Evolutionary conservation across 805 yeast species (phyloP), one percentile per base, ranked within the genome.

Genomic region (Torulaspora indica): DNA sequence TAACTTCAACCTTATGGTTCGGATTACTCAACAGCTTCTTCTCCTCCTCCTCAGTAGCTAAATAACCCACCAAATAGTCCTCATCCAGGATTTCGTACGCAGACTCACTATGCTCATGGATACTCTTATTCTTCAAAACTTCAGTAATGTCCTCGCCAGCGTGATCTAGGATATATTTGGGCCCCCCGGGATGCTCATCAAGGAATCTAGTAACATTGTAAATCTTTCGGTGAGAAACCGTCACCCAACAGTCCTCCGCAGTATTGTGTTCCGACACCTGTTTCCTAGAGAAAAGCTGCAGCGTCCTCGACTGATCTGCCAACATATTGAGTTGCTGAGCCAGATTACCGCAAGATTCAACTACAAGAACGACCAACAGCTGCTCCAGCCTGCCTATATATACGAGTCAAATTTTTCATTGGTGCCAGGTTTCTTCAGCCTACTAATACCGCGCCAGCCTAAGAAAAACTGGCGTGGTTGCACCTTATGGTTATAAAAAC

Each of bases 41-140:
- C 59, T 81, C 95, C 67, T 89, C 96, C 48, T 78, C 82, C 5
- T 71, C 75, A 1, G 90, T 85, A 15, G 97, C 96, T 53, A 91
- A 66, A 59, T 82, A 83, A 0, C 95, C 96, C 34, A 91, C 78
- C 48, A 87, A 65, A 67, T 80, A 83, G 46, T 75, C 81, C 35
- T 90, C 96, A 49, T 83, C 85, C 51, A 91, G 70, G 76, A 90
- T 82, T 41, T 86, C 93, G 63, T 85, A 84, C 1, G 97, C 95
- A 37, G 82, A 70, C 49, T 85, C 91, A 4, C 93, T 81, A 64
- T 91, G 96, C 40, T 76, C 79, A 62, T 90, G 96, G 29, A 82
- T 72, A 3, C 69, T 69, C 15, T 70, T 71, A 27, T 57, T 59
- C 33, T 60, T 49, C 49, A 60, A 40, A 33, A 86, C 79, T 33